These are phyloP conservation scores for Aspergillus mulundensis DNA, from an alignment of 495 filamentous ascomycete genomes.

Conservation along the genomic window DNA sequence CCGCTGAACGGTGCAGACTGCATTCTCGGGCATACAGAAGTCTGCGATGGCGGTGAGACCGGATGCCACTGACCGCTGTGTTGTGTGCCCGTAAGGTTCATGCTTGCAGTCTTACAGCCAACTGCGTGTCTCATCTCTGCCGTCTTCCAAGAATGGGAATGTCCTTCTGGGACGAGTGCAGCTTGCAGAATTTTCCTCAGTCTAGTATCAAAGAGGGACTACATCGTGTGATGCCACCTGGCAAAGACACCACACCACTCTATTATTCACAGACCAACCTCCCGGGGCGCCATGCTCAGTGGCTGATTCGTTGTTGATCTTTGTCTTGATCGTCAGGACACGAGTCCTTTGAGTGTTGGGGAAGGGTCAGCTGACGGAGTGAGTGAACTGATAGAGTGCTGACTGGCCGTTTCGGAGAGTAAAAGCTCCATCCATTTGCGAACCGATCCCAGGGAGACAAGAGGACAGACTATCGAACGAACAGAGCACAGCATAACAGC, in stretches of 20 bases:
- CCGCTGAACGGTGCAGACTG: not conserved
- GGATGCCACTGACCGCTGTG: conserved; percentile 31
- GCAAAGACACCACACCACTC: not conserved
- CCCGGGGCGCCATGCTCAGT: not conserved
- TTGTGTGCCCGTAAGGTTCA: conserved; percentile 30
- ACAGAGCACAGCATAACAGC: not conserved
- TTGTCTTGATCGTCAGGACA: not conserved
- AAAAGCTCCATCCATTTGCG: not conserved
- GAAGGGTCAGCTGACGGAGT: not conserved
- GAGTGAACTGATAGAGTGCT: not conserved
- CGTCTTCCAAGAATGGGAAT: not conserved
- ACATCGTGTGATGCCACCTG: conserved; percentile 5
- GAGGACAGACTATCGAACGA: not conserved
- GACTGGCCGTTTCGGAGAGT: not conserved
- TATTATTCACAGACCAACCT: not conserved
- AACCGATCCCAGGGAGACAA: not conserved
- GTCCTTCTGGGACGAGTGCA: not conserved
- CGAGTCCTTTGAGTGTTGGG: not conserved
- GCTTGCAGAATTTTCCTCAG: not conserved
- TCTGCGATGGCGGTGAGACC: conserved; percentile 15
- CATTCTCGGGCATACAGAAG: not conserved
- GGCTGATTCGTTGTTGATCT: not conserved
- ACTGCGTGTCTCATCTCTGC: conserved; percentile 10
- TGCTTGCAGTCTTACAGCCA: conserved; percentile 26
- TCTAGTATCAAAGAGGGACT: not conserved